Base-by-base conservation (phyloP, 2,329 filamentous ascomycete genomes). In the Xylariomycetidae sp. region DNA sequence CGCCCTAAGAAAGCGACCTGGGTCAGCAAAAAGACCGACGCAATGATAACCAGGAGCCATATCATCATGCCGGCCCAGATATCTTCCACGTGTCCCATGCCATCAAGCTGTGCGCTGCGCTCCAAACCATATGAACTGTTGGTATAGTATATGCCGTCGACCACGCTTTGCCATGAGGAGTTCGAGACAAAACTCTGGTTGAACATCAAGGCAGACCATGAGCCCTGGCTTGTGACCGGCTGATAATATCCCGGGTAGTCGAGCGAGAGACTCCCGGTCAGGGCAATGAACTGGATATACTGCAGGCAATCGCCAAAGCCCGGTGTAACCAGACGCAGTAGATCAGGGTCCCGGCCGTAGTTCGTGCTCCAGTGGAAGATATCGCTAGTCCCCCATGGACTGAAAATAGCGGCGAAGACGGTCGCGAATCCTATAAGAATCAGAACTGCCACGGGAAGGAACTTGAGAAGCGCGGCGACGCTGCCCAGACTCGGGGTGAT, bases 361-460 rank as follows among this genome's bases (percentile, higher is more conserved):
- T 98, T 98, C 54, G 88, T 94, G n/a, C 88, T 88, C 88, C 90
- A 98, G 46, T 86, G 82, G 58, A 97, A 97, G 14, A 90, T 72
- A 56, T 98, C 85, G 6, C 79, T 79, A 2, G 88, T 86, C 14
- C 92, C 92, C 90, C 92, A 98, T 0, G 92, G 92, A 53, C 89
- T 96, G 56, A 80, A 90, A 23, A 94, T 86, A 31, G 80, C 85
- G 3, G 92, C 88, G 45, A 88, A 80, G 22, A 89, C 68, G 6
- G 90, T 95, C 11, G 89, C 88, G 37, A 88, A 61, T 2, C 80
- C 92, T 28, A 94, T 86, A 25, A 90, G 69, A 3, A 90, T 64
- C 19, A 98, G 70, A 16, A 96, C 77, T 3, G 83, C 68, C 16
- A 90, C 71, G 1, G 92, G 90, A 4, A 95, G 61, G 55, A 85